These are phyloP conservation scores for Fraxinus excelsior DNA, from an alignment of 257 asterid genomes.

Conservation along the genomic window DNA sequence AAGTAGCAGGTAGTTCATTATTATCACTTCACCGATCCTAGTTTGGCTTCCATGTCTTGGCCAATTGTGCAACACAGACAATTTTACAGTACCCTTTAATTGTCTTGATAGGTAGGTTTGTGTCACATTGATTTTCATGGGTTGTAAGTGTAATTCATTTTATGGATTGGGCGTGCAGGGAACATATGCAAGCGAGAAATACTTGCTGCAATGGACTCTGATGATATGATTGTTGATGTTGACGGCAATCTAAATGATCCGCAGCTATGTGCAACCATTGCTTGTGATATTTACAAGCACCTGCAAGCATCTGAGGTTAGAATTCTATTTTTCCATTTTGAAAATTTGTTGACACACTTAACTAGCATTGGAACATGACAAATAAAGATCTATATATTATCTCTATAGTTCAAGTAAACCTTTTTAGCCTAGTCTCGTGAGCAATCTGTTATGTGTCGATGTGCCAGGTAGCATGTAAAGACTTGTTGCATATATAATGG, in stretches of 20 bases:
- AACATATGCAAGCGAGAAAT: slow-evolving; percentile 66
- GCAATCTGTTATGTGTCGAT: no score
- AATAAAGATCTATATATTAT: not conserved
- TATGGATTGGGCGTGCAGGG: slow-evolving; percentile 32
- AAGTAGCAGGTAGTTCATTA: slow-evolving; percentile 50
- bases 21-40: slow-evolving; percentile 15
- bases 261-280: slow-evolving; percentile 84
- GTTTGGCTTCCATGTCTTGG: not conserved
- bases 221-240: slow-evolving; percentile 52
- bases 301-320: slow-evolving; percentile 88
- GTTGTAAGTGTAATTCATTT: not conserved
- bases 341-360: not conserved
- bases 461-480: no score
- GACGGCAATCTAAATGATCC: slow-evolving; percentile 77
- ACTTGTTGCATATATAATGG: no score
- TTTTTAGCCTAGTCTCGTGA: no score
- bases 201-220: slow-evolving; percentile 42
- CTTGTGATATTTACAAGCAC: slow-evolving; percentile 89
- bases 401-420: not conserved
- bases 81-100: no score
- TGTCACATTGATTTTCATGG: not conserved
- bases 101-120: not conserved
- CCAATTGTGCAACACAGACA: not conserved
- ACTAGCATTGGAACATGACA: not conserved
- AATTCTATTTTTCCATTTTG: not conserved